Base-by-base conservation (phyloP, 371 early-diverging fungal species). In the Syncephalis plumigaleata region DNA sequence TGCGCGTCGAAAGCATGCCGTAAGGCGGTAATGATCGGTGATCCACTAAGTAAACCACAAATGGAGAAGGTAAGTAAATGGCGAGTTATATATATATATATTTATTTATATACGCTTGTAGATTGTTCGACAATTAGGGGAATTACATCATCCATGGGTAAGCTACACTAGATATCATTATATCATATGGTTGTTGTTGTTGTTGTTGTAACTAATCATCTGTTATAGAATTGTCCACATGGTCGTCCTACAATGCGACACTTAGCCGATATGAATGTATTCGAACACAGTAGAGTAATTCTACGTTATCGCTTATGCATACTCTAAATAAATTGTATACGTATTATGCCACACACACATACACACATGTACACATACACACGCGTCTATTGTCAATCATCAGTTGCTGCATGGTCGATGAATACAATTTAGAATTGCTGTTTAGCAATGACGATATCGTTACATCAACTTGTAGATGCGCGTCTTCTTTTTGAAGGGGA, bases 191-290 rank as follows among this genome's bases (percentile, higher is more conserved):
- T 16, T 20, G 20, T 16, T 17, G 4, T n/a, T 39, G 17, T 18
- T 25, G 18, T 26, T 21, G 21, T 46, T 11, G 3, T 39, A 44
- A 11, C 39, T 25, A 43, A 24, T 57, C 11, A 13, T 39, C 24
- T 40, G 18, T 22, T 44, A 43, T 36, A 73, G 91, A 95, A 96
- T 54, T 98, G 99, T 55, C 98, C 98, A 15, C 99, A 98, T 54
- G 99, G 99, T 2, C 67, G 99, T 16, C 98, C 99, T 1, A 95
- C 98, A 0, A 82, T 91, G 75, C 70, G 92, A 23, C 87, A 88
- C 57, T 54, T 94, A 16, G 16, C 40, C 16, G 15, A 40, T 21
- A 16, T 40, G 40, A 40, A 40, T 31, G 4, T 31, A 31, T 11
- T 31, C 11, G 31, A 31, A 7, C n/a, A n/a, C n/a, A n/a, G n/a